Conservation (phyloP, 768 basidiomycete species). For the Pleurotus eryngii region DNA sequence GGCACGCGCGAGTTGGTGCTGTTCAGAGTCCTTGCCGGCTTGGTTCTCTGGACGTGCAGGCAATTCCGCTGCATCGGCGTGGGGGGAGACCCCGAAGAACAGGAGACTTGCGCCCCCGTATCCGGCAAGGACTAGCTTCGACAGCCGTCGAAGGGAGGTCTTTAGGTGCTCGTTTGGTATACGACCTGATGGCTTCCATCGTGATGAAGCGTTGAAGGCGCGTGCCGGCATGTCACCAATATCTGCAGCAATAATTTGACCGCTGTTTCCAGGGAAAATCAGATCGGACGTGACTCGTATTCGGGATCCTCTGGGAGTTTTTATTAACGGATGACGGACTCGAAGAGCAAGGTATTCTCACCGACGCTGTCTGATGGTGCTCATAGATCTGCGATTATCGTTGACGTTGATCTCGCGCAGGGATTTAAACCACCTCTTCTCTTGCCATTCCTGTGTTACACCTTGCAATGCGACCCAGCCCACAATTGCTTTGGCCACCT, state of each 20-base stretch:
- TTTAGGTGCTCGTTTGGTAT: constrained; percentile 52
- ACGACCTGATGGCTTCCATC: neutral
- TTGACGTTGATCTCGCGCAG: constrained; percentile 66
- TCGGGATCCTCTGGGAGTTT: constrained; percentile 42
- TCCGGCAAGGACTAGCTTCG: constrained; percentile 80
- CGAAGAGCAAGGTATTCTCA: constrained; percentile 13
- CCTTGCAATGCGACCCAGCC: constrained; percentile 82
- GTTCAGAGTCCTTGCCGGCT: constrained; percentile 49
- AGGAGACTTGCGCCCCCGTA: constrained; percentile 80
- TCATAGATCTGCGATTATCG: constrained; percentile 32
- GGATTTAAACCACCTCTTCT: constrained; percentile 62
- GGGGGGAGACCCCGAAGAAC: constrained; percentile 69
- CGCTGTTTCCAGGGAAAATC: constrained; percentile 61
- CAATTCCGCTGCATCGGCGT: constrained; percentile 25
- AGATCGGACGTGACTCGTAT: constrained; percentile 72
- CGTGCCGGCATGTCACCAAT: constrained; percentile 59
- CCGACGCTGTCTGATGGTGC: constrained; percentile 31
- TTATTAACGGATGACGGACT: neutral
- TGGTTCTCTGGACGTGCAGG: constrained; percentile 22
- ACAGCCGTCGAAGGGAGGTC: constrained; percentile 69
- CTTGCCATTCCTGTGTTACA: constrained; percentile 79
- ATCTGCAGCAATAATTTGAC: constrained; percentile 77
- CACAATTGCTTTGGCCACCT: constrained; percentile 67
- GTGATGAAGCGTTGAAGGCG: constrained; percentile 18
- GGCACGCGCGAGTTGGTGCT: constrained; percentile 58